phyloP scores from a whole-genome alignment of 257 asterid genomes.

The Gentiana dahurica region DNA sequence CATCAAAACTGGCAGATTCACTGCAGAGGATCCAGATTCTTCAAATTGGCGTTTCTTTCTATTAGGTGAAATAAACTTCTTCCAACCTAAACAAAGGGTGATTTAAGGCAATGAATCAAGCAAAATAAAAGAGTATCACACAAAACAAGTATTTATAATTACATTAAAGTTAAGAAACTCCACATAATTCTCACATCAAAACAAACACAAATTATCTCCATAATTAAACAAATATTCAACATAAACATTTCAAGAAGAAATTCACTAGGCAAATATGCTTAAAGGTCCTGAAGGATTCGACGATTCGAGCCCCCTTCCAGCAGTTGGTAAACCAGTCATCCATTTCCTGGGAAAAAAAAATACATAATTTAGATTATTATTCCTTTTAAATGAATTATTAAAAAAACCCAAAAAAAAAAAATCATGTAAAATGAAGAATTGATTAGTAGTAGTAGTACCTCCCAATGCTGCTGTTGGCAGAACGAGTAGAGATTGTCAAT shows the following conservation, averaged over 20 bases:
- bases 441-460: conserved; percentile 27
- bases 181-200: not conserved
- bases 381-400: no score
- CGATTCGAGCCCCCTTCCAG: conserved; percentile 73
- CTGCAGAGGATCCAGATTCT: no score
- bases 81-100: no score
- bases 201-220: not conserved
- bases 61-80: no score
- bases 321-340: conserved; percentile 65
- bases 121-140: conserved; percentile 7
- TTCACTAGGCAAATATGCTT: conserved; percentile 57
- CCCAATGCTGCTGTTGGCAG: conserved; percentile 32
- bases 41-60: no score
- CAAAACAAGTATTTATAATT: not conserved
- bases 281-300: conserved; percentile 64
- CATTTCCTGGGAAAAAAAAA: conserved; percentile 37
- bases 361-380: no score
- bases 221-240: conserved; percentile 4
- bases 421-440: not conserved
- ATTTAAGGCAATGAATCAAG: not conserved
- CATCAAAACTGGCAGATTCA: no score
- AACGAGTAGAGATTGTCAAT: conserved; percentile 50
- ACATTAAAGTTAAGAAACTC: no score
- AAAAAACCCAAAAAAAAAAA: not conserved
- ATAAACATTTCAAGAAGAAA: conserved; percentile 2